Evolutionary conservation across 2,329 filamentous ascomycete species (phyloP).

Genomic region (Plectosphaerella sp.): DNA sequence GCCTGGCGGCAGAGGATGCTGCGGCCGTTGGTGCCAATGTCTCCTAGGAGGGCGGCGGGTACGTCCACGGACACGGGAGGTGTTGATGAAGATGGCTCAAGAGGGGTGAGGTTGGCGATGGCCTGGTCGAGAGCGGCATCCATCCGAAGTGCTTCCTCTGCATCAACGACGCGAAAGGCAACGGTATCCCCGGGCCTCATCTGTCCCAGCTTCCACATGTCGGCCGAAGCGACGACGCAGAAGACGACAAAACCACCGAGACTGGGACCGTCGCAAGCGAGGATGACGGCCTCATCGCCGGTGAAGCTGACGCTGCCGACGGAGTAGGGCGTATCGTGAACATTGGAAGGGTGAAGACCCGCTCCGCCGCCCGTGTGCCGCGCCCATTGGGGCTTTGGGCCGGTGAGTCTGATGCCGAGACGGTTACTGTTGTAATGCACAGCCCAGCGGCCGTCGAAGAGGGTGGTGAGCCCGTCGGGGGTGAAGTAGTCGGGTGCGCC

Average conservation of each 20-base stretch:
- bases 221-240: conserved; percentile 28
- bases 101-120: conserved; percentile 14
- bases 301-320: conserved; percentile 37
- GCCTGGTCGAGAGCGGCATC: conserved; percentile 14
- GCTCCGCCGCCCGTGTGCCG: conserved; percentile 29
- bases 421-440: conserved; percentile 36
- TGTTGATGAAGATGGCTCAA: background rate
- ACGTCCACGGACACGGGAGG: background rate
- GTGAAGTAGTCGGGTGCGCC: conserved; percentile 32
- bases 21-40: conserved; percentile 10
- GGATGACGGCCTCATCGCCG: conserved; percentile 33
- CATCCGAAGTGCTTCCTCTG: conserved; percentile 17
- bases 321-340: conserved; percentile 33
- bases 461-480: conserved; percentile 17
- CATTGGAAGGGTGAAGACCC: conserved; percentile 36
- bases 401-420: conserved; percentile 31
- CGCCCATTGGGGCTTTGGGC: conserved; percentile 31
- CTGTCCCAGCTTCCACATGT: conserved; percentile 38
- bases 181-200: conserved; percentile 31
- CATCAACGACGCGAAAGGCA: conserved; percentile 22
- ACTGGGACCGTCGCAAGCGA: conserved; percentile 33
- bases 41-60: conserved; percentile 6
- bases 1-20: conserved; percentile 21
- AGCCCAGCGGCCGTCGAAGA: conserved; percentile 30
- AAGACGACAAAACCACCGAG: conserved; percentile 36